A percentile compares a stretch with the other conserved stretches of the same genome.
Conservation (phyloP, 768 basidiomycete genomes). For the Rossbeevera mucosa region DNA sequence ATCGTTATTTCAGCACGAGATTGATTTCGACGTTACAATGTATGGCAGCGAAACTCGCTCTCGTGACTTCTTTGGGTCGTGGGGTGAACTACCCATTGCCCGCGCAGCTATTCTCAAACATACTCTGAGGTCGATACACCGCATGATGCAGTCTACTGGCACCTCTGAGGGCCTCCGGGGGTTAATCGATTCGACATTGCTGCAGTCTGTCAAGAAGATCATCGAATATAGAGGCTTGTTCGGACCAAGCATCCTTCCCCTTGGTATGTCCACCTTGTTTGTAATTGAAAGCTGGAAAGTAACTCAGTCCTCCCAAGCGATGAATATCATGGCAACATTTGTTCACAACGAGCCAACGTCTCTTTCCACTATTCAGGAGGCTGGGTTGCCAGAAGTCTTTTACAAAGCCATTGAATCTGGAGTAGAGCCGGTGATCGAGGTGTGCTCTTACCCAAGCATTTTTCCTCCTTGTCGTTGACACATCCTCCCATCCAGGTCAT, state of each 20-base stretch:
- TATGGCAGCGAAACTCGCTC: constrained; percentile 42
- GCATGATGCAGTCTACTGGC: constrained; percentile 96
- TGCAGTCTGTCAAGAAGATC: constrained; percentile 83
- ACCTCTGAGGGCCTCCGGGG: constrained; percentile 92
- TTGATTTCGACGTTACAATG: constrained; percentile 60
- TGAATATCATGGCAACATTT: constrained; percentile 94
- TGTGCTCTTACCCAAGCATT: constrained; percentile 26
- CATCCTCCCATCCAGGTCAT: constrained; percentile 55
- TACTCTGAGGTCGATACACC: constrained; percentile 85
- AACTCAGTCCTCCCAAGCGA: constrained; percentile 40
- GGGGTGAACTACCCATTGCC: constrained; percentile 63
- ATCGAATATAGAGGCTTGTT: constrained; percentile 79
- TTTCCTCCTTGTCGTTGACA: not conserved
- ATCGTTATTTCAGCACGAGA: constrained; percentile 49
- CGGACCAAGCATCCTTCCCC: constrained; percentile 79
- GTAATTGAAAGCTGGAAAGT: not conserved
- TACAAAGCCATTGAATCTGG: constrained; percentile 82
- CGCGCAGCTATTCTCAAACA: constrained; percentile 84
- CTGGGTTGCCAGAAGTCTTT: constrained; percentile 82
- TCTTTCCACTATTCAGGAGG: constrained; percentile 87
- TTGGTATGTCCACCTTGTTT: constrained; percentile 50
- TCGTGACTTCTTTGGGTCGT: constrained; percentile 46
- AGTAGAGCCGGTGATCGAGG: constrained; percentile 86
- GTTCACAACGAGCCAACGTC: constrained; percentile 99
- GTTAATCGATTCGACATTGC: constrained; percentile 83